Base-by-base conservation (phyloP, 768 basidiomycete genomes). In the Lanmaoa pseudosensibilis region DNA sequence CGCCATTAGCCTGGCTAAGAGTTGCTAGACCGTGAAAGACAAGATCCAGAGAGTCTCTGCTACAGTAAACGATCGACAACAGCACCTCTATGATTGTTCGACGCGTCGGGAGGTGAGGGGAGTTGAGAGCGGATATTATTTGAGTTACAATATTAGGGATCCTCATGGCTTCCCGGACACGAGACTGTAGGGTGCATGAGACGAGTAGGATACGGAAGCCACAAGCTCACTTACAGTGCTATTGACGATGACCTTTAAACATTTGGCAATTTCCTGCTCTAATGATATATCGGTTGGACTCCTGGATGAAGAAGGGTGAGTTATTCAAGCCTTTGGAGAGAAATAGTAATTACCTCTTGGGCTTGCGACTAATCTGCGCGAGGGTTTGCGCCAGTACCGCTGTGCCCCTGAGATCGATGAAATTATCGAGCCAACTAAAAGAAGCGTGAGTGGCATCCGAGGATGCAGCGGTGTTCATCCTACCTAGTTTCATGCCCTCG, bases 211-310 rank as follows among this genome's bases (percentile, higher is more conserved):
- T 27, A 36, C 5, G 16, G 25, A 46, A 50, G 18, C 3, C 4
- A 50, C 55, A 53, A 55, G 23, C 44, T 60, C 57, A 73, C 80
- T 64, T 59, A 86, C 86, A 47, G 68, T 67, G 64, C 75, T 80
- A 64, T 95, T 95, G 39, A 97, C 76, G 27, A 96, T 88, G 27
- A 84, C 84, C 66, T 84, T 88, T 57, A 98, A 72, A 70, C 92
- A 94, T 72, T 94, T 96, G 55, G 90, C 82, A 49, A 95, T 77
- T 74, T 98, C 96, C 50, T 92, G 84, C 71, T 98, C 96, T 23
- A 97, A 74, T 15, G 74, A 70, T 36, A 82, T 79, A 65, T 98
- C 94, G 18, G 73, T 69, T 48, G 84, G 37, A 21, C 16, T 60
- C 52, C 65, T 57, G 56, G 37, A 41, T 59, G 34, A 59, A 52